Base-by-base conservation (phyloP, 495 filamentous ascomycete species). In the Lophiostoma macrostomum region DNA sequence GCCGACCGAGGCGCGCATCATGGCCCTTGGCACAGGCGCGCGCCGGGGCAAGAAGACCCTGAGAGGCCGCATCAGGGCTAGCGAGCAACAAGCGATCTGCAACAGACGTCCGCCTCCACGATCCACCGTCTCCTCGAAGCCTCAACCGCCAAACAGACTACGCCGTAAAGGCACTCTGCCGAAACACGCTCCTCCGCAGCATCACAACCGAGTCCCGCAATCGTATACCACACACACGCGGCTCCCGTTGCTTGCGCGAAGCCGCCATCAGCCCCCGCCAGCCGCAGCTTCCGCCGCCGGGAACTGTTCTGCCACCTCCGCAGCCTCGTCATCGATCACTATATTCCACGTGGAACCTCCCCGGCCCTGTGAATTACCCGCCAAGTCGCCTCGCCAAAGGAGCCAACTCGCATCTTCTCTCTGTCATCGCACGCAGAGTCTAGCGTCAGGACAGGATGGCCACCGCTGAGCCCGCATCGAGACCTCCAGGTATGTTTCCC, bases 401-500 rank as follows among this genome's bases (percentile, higher is more conserved):
- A 49, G 20, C 14, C 40, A 32, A 52, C 27, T 47, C 29, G 42
- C 43, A 19, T 37, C 57, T 38, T 14, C 6, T 37, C 23, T 28
- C 50, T 41, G 16, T 38, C 37, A 43, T 40, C 35, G 19, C 24
- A 3, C 18, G 22, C 20, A 5, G 6, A 23, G 16, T 37, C 30
- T 50, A 42, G 53, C 32, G 28, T 46, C 39, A 20, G 10, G 43
- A n/a, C 49, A 67, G 57, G 29, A 88, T 88, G 84, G 83, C 84
- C 63, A 85, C 84, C 66, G 75, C 80, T 60, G 85, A 84, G 67
- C 73, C 81, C 50, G 75, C 84, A 40, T 65, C 81, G 29, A 72
- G 81, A 69, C 73, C 82, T 52, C 79, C 82, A 69, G 85, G 86
- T 89, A 79, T 63, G 74, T 64, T 45, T 47, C 22, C 31, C 19